These are phyloP conservation scores for Castanea crenata DNA, from an alignment of 306 rosid species.

Conservation along the genomic window DNA sequence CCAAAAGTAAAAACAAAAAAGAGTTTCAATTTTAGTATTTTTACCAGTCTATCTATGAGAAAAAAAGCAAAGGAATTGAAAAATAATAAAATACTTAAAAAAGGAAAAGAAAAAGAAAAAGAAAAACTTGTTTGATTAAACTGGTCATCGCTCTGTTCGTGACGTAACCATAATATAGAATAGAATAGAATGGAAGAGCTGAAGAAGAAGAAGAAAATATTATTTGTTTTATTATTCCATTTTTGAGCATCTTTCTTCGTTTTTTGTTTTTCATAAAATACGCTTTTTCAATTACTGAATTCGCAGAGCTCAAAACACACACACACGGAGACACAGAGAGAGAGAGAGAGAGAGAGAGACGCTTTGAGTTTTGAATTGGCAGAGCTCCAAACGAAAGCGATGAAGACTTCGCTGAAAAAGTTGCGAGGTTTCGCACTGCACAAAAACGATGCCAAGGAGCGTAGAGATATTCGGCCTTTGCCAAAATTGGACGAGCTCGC, in stretches of 20 bases:
- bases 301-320: not conserved
- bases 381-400: conserved; percentile 9
- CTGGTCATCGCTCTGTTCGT: not conserved
- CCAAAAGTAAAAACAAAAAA: no score
- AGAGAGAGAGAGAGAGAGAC: conserved; percentile 8
- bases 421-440: conserved; percentile 76
- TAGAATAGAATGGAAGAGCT: conserved; percentile 10
- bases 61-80: no score
- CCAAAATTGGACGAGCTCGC: conserved; percentile 84
- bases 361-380: not conserved
- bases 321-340: not conserved
- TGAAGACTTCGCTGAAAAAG: conserved; percentile 82
- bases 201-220: conserved; percentile 10
- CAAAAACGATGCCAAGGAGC: conserved; percentile 49
- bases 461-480: conserved; percentile 48
- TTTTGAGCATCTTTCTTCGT: not conserved
- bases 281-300: not conserved
- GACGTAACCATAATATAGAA: conserved; percentile 17
- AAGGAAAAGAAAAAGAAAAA: not conserved
- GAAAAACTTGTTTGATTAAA: not conserved
- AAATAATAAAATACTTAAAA: no score
- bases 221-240: not conserved
- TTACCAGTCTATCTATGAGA: not conserved
- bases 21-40: not conserved
- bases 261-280: not conserved